A percentile compares a stretch with the other conserved stretches of the same genome.
Evolutionary conservation across 2,329 filamentous ascomycete genomes (phyloP).

Genomic region (Rasamsonia emersonii): DNA sequence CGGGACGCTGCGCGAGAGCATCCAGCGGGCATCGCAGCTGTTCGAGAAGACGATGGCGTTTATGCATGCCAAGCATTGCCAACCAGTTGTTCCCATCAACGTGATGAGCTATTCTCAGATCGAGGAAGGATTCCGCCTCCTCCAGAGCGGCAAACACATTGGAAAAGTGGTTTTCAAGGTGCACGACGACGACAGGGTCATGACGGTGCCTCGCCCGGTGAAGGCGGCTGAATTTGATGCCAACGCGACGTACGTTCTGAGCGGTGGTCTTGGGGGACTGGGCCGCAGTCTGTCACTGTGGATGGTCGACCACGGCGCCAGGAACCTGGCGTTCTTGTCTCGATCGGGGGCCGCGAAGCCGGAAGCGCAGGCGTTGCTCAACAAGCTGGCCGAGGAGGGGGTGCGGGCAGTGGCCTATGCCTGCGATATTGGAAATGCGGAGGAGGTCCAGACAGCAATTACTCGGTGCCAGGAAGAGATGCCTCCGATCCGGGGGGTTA

Average conservation of each 20-base stretch:
- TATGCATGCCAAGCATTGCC: slow-evolving; percentile 13
- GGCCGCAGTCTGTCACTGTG: slow-evolving; percentile 27
- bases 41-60: slow-evolving; percentile 2
- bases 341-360: slow-evolving; percentile 18
- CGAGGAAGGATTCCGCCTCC: slow-evolving; percentile 18
- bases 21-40: neutral
- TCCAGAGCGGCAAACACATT: slow-evolving; percentile 28
- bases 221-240: slow-evolving; percentile 8
- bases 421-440: slow-evolving; percentile 10
- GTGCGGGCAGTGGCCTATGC: slow-evolving; percentile 7
- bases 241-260: slow-evolving; percentile 27
- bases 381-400: slow-evolving; percentile 7
- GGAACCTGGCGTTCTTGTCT: slow-evolving; percentile 20
- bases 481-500: slow-evolving; percentile 16
- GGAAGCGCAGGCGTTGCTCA: slow-evolving; percentile 10
- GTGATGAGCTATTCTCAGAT: slow-evolving; percentile 20
- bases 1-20: slow-evolving; percentile 3
- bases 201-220: slow-evolving; percentile 3
- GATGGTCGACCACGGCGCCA: slow-evolving; percentile 25
- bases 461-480: slow-evolving; percentile 4
- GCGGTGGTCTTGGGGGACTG: slow-evolving; percentile 30
- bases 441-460: slow-evolving; percentile 1
- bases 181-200: slow-evolving; percentile 14
- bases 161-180: slow-evolving; percentile 31
- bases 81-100: slow-evolving; percentile 22